Conservation (phyloP, 768 basidiomycete genomes). For the Rhizopogon vinicolor region DNA sequence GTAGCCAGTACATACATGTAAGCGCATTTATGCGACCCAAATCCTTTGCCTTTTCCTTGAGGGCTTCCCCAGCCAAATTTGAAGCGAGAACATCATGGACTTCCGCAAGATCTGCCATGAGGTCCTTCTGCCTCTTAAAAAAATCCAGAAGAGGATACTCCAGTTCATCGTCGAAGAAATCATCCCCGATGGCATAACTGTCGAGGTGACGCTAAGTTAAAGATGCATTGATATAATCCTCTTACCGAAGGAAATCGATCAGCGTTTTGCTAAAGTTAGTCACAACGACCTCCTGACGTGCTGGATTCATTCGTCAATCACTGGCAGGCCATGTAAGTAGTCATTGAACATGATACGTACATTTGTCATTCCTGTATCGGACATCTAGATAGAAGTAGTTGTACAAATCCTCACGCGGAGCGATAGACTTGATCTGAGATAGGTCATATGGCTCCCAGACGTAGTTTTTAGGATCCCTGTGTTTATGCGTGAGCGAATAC, state of each 20-base stretch:
- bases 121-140: background rate
- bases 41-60: constrained; percentile 1
- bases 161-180: constrained; percentile 5
- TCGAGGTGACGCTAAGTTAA: background rate
- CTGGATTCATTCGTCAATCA: background rate
- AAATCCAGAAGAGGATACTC: background rate
- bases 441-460: background rate
- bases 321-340: too few species aligned
- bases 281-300: constrained; percentile 2
- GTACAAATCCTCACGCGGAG: constrained; percentile 7
- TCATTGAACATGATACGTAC: background rate
- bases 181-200: constrained; percentile 5
- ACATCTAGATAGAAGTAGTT: constrained; percentile 15
- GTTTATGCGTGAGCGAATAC: background rate
- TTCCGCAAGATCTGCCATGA: background rate
- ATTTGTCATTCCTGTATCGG: background rate
- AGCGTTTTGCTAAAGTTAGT: constrained; percentile 11
- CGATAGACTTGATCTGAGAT: constrained; percentile 4
- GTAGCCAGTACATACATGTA: background rate
- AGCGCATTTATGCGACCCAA: background rate
- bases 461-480: background rate
- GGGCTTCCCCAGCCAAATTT: background rate
- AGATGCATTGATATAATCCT: background rate
- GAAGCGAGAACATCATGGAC: background rate
- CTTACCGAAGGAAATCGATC: constrained; percentile 13